Evolutionary conservation across 129 eudicot genomes (phyloP).

Genomic region (Arctium lappa): DNA sequence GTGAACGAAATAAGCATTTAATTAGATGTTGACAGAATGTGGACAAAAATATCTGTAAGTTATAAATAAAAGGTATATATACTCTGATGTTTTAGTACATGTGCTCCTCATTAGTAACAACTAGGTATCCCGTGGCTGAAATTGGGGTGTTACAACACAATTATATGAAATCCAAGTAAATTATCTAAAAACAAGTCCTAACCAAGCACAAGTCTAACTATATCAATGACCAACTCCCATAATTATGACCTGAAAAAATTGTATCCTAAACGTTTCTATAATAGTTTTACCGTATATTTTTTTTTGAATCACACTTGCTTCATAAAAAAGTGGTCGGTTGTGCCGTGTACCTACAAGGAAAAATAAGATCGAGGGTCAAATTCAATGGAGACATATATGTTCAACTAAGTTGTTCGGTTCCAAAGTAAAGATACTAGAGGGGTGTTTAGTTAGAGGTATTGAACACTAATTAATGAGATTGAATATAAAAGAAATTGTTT

Average conservation of each 20-base stretch:
- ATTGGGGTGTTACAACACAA: not conserved
- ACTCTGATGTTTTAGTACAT: not conserved
- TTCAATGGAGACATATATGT: not conserved
- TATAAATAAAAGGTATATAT: not conserved
- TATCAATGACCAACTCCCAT: not conserved
- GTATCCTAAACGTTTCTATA: not conserved
- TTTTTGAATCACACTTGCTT: not conserved
- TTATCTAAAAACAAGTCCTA: not conserved
- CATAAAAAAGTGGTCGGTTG: not conserved
- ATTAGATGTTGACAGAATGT: not conserved
- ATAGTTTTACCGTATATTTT: not conserved
- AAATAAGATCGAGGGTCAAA: not conserved
- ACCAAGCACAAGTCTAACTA: not conserved
- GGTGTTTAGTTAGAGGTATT: no score
- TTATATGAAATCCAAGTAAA: not conserved
- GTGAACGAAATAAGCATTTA: not conserved
- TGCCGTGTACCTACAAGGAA: not conserved
- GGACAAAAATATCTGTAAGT: not conserved
- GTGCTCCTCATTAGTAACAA: not conserved
- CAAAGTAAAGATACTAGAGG: not conserved
- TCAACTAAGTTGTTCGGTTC: not conserved
- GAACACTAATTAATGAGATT: no score
- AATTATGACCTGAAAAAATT: not conserved
- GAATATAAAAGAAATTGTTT: no score
- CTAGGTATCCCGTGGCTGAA: not conserved